Percentiles rank a stretch among this genome's conserved stretches.
Conservation (phyloP, 805 yeast genomes). For the Lipomyces mesembrius region DNA sequence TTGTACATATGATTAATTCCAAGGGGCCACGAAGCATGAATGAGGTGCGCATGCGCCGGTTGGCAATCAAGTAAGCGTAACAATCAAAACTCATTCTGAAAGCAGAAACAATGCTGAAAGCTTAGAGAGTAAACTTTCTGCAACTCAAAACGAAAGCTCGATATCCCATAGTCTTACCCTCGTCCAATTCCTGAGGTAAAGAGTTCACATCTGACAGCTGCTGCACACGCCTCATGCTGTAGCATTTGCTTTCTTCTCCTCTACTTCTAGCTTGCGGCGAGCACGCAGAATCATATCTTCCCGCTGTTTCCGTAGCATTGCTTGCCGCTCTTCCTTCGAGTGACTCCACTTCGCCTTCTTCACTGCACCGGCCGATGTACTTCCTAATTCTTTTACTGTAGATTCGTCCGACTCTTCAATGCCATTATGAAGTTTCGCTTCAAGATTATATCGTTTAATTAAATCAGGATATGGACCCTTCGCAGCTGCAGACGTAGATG, state of each 20-base stretch:
- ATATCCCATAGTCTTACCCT: neutral
- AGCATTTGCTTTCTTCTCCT: conserved; percentile 1
- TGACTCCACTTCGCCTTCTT: conserved; percentile 49
- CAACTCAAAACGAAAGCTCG: neutral
- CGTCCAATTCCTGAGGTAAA: neutral
- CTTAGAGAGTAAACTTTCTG: neutral
- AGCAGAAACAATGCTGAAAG: neutral
- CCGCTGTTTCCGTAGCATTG: conserved; percentile 54
- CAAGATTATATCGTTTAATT: conserved; percentile 32
- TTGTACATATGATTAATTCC: neutral
- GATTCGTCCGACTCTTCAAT: neutral
- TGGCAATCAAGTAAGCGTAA: neutral
- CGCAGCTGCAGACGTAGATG: conserved; percentile 32
- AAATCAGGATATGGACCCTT: conserved; percentile 21
- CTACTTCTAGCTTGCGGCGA: conserved; percentile 56
- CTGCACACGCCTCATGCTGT: neutral
- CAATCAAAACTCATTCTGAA: neutral
- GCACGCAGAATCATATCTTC: conserved; percentile 66
- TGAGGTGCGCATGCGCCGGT: neutral
- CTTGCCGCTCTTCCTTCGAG: conserved; percentile 52
- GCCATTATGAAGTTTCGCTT: conserved; percentile 16
- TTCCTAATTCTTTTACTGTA: neutral
- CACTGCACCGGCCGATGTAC: conserved; percentile 5
- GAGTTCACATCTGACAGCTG: no score
- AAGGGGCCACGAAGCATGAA: neutral